Conservation (phyloP, 1,139 yeast species). For the Blastobotrys raffinosifermentans region DNA sequence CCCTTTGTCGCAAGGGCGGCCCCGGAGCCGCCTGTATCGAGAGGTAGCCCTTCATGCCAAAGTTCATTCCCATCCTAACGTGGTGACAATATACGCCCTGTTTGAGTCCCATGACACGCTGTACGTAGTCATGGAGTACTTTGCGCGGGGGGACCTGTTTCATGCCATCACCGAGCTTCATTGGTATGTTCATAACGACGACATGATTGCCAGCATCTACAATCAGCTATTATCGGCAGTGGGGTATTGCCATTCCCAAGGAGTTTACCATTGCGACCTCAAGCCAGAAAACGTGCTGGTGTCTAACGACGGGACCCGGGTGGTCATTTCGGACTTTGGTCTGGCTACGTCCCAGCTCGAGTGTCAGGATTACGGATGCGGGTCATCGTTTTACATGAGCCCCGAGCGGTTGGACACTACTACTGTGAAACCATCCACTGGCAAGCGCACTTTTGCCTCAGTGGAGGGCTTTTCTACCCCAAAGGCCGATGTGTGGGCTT, state of each 20-base stretch:
- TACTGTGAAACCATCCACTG: conserved; percentile 1
- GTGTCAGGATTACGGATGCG: conserved; percentile 72
- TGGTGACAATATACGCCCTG: conserved; percentile 72
- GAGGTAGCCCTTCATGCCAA: conserved; percentile 69
- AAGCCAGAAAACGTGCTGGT: conserved; percentile 86
- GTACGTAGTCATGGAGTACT: conserved; percentile 77
- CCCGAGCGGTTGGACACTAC: conserved; percentile 62
- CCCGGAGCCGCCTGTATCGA: conserved; percentile 32
- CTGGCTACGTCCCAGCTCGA: conserved; percentile 57
- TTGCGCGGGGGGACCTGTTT: conserved; percentile 77
- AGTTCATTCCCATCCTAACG: conserved; percentile 73
- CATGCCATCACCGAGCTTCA: conserved; percentile 67
- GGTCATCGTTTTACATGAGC: conserved; percentile 88
- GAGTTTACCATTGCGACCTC: conserved; percentile 81
- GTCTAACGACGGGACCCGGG: conserved; percentile 50
- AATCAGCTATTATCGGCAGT: conserved; percentile 71
- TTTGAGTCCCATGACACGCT: conserved; percentile 37
- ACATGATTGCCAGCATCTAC: conserved; percentile 63
- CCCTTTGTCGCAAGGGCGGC: conserved; percentile 2
- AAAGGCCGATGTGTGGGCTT: conserved; percentile 84
- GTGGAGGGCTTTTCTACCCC: conserved; percentile 39
- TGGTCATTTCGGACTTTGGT: conserved; percentile 80
- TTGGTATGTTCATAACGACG: conserved; percentile 47
- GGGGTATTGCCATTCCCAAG: conserved; percentile 57
- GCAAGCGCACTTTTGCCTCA: background rate